Percentiles rank a stretch among this genome's conserved stretches.
Evolutionary conservation across 371 early-diverging fungal species (phyloP).

Genomic region (Rhizopus arrhizus): DNA sequence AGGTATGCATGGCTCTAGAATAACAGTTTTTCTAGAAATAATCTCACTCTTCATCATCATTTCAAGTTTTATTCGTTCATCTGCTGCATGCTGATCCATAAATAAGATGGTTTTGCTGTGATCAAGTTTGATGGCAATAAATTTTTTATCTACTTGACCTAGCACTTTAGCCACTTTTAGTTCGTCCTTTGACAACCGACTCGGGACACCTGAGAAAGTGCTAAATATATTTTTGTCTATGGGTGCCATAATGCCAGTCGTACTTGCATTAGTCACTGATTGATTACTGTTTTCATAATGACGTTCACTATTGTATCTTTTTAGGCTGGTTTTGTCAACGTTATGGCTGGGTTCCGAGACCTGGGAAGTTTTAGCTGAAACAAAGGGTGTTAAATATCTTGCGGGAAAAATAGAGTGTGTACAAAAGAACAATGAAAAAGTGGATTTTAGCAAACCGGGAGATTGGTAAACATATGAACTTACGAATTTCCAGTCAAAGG

Average conservation of each 20-base stretch:
- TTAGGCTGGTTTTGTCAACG: slow-evolving; percentile 22
- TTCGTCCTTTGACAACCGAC: slow-evolving; percentile 38
- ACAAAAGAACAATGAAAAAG: too few relatives aligned
- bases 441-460: too few relatives aligned
- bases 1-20: slow-evolving; percentile 53
- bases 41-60: slow-evolving; percentile 33
- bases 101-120: slow-evolving; percentile 43
- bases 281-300: background rate
- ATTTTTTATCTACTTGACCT: slow-evolving; percentile 72
- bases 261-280: background rate
- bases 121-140: slow-evolving; percentile 48
- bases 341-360: background rate
- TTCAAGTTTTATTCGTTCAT: slow-evolving; percentile 80
- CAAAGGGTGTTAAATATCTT: too few relatives aligned
- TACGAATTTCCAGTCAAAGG: slow-evolving; percentile 21
- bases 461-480: background rate
- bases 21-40: slow-evolving; percentile 12
- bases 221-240: slow-evolving; percentile 5
- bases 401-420: too few relatives aligned
- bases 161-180: slow-evolving; percentile 47
- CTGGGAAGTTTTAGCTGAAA: background rate
- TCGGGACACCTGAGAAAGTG: slow-evolving; percentile 9
- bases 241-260: background rate
- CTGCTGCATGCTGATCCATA: slow-evolving; percentile 87
- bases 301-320: background rate